A percentile compares a stretch with the other conserved stretches of the same genome.
phyloP scores from a whole-genome alignment of 2,329 filamentous ascomycete species.

The Cercospora sesami region DNA sequence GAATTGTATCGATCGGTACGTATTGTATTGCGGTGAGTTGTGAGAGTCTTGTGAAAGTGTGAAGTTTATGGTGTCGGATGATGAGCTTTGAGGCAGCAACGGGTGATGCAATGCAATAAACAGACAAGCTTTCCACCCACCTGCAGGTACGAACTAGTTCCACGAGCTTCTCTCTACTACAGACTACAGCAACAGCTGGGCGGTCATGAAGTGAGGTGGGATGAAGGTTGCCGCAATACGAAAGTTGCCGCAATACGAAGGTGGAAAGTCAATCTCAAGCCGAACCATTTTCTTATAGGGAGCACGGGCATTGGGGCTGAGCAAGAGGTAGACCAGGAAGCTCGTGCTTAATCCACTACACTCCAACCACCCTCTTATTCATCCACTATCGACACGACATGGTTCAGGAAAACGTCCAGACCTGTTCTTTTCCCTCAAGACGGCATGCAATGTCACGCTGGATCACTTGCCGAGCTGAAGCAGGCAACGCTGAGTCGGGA shows the following conservation, averaged over 20 bases:
- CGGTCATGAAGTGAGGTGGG: not conserved
- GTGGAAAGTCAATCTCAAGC: not conserved
- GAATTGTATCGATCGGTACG: not conserved
- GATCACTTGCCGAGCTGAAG: not conserved
- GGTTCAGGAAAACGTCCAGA: no score
- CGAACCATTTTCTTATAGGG: not conserved
- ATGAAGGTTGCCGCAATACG: not conserved
- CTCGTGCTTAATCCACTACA: not conserved
- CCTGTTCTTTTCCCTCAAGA: not conserved
- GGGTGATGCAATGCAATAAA: conserved; percentile 5
- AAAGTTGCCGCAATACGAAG: not conserved
- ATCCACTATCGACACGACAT: not conserved
- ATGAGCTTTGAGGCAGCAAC: conserved; percentile 5
- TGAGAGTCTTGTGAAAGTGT: not conserved
- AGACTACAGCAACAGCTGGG: not conserved
- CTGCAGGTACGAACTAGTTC: not conserved
- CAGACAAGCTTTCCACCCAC: conserved; percentile 4
- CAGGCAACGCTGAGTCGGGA: not conserved
- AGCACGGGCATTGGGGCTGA: not conserved
- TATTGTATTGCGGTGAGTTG: not conserved
- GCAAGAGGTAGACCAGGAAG: not conserved
- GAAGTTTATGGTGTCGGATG: not conserved
- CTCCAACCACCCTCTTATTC: not conserved
- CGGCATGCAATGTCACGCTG: not conserved
- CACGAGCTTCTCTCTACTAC: not conserved